Evolutionary conservation across 257 asterid genomes (phyloP).

Genomic region (Cynanchum wilfordii): DNA sequence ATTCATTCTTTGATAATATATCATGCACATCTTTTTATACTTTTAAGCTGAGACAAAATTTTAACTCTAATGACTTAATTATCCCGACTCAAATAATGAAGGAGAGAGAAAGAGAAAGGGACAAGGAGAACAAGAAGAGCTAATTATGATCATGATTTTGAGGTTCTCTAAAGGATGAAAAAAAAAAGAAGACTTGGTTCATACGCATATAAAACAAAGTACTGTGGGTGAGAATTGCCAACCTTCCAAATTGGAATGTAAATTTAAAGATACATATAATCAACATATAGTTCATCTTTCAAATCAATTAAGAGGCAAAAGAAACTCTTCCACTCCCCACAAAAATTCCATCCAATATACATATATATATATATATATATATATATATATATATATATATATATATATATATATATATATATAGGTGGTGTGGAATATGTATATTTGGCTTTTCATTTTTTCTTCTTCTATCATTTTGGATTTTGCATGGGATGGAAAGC

Average conservation of each 20-base stretch:
- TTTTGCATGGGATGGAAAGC: conserved; percentile 8
- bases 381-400: too few relatives aligned
- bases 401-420: too few relatives aligned
- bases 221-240: background rate
- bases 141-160: background rate
- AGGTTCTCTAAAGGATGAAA: background rate
- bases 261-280: background rate
- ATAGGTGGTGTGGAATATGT: background rate
- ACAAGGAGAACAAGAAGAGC: background rate
- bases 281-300: background rate
- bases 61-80: too few relatives aligned
- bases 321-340: background rate
- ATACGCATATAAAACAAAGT: background rate
- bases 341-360: background rate
- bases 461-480: background rate
- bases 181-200: background rate
- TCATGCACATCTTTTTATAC: too few relatives aligned
- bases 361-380: too few relatives aligned
- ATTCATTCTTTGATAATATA: too few relatives aligned
- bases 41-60: too few relatives aligned
- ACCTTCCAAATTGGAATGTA: background rate
- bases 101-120: too few relatives aligned
- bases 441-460: background rate
- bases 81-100: too few relatives aligned
- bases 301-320: background rate